Percentiles rank a stretch among this genome's conserved stretches.
Conservation (phyloP, 2,329 filamentous ascomycete species). For the Aspergillus pseudoviridinutans region DNA sequence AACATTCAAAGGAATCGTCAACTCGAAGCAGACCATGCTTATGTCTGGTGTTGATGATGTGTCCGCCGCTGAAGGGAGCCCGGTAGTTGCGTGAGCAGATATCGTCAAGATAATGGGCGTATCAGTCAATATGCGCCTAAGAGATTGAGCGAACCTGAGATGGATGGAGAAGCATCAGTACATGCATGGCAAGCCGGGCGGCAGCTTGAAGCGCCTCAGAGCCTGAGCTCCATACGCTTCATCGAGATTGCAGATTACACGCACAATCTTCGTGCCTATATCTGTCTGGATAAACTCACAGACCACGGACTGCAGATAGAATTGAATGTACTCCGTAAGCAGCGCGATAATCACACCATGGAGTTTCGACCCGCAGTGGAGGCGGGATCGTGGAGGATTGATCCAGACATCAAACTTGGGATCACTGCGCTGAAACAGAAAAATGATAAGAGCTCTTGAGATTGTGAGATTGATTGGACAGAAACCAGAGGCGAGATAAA, state of each 20-base stretch:
- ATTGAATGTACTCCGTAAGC: not conserved
- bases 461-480: not conserved
- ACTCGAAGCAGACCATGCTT: constrained; percentile 19
- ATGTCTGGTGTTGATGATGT: constrained; percentile 5
- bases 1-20: constrained; percentile 17
- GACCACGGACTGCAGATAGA: not conserved
- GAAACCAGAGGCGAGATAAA: not conserved
- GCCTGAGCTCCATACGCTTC: not conserved
- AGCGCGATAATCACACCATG: not conserved
- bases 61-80: constrained; percentile 2
- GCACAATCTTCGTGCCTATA: not conserved
- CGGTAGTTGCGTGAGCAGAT: not conserved
- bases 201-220: not conserved
- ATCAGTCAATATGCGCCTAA: not conserved
- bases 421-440: not conserved
- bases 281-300: not conserved
- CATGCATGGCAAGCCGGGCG: not conserved
- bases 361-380: not conserved
- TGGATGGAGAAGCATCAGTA: not conserved
- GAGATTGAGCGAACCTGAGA: not conserved
- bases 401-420: not conserved
- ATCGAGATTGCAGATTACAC: not conserved
- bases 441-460: not conserved
- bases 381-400: not conserved
- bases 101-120: not conserved